phyloP scores from a whole-genome alignment of 192 early-diverging fungal genomes.

The Dissophora ornata region DNA sequence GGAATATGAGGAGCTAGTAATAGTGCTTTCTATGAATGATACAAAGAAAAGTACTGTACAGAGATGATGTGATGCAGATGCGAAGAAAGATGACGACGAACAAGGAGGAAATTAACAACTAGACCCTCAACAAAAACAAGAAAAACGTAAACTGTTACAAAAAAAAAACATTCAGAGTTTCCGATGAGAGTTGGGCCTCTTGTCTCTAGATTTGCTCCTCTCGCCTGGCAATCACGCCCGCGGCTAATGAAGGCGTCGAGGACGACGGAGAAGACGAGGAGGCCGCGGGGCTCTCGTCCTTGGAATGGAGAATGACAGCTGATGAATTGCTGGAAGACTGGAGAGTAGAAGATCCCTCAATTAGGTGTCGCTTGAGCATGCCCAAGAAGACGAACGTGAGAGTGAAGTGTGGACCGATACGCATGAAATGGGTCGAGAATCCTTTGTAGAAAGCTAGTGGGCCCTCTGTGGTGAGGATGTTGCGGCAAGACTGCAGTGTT shows the following conservation, averaged over 20 bases:
- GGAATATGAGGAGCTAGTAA: not conserved
- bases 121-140: not conserved
- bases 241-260: constrained; percentile 31
- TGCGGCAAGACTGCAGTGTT: constrained; percentile 57
- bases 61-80: not conserved
- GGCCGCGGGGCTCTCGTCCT: constrained; percentile 28
- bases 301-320: constrained; percentile 18
- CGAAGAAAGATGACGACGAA: not conserved
- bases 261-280: constrained; percentile 25
- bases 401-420: constrained; percentile 84
- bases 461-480: constrained; percentile 72
- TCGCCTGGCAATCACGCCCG: constrained; percentile 43
- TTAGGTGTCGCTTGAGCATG: constrained; percentile 57
- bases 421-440: constrained; percentile 77
- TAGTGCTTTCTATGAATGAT: constrained; percentile 21
- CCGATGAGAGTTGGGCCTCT: not conserved
- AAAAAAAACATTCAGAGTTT: constrained; percentile 2
- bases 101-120: not conserved
- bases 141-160: not conserved
- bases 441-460: constrained; percentile 77
- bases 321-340: not conserved
- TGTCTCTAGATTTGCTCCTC: constrained; percentile 41
- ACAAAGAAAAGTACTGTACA: constrained; percentile 40
- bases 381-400: constrained; percentile 81
- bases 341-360: constrained; percentile 26